Evolutionary conservation across 139 green algal species (phyloP), one percentile per base, ranked within the genome.

Genomic region (Chlamydomonas schloesseri): DNA sequence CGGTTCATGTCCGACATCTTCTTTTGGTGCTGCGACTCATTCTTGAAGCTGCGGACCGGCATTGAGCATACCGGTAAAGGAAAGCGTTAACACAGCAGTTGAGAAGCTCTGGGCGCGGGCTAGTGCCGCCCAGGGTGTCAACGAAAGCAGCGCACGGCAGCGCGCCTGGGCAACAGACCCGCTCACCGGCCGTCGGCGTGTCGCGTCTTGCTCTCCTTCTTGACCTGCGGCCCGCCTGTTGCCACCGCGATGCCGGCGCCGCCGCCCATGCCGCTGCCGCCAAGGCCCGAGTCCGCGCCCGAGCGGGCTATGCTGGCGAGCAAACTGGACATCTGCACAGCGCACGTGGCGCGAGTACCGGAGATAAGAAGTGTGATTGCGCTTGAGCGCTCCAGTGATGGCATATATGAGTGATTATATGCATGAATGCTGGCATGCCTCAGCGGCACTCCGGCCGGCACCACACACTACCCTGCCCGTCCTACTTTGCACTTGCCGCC

Each of bases 1-100:
- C 62, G 55, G 36, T 20, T 31, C 86, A 90, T 90, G 70, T 90
- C 86, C 29, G 37, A 37, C 86, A 90, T 90, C 77, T 90, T 90
- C 69, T 82, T 82, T 1, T 34, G 0, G 69, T 90, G 86, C 47
- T 73, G 69, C 17, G 60, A 71, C 64, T 86, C 76, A 47, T 83
- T 75, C 55, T 83, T 80, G 37, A 89, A 89, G 11, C 84, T 77
- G 74, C 46, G 21, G 47, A 50, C 42, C 42, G 42, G n/a, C n/a
- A 47, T 68, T 31, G 28, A 21, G 36, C 14, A 26, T 79, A n/a
- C n/a, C n/a, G n/a, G n/a, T n/a, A n/a, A n/a, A n/a, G n/a, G n/a
- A n/a, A n/a, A n/a, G n/a, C n/a, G n/a, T n/a, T n/a, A n/a, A n/a
- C n/a, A n/a, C n/a, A n/a, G n/a, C n/a, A n/a, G n/a, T 64, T 58